Evolutionary conservation across 1,139 yeast species (phyloP).

Genomic region (Taphrina pruni): DNA sequence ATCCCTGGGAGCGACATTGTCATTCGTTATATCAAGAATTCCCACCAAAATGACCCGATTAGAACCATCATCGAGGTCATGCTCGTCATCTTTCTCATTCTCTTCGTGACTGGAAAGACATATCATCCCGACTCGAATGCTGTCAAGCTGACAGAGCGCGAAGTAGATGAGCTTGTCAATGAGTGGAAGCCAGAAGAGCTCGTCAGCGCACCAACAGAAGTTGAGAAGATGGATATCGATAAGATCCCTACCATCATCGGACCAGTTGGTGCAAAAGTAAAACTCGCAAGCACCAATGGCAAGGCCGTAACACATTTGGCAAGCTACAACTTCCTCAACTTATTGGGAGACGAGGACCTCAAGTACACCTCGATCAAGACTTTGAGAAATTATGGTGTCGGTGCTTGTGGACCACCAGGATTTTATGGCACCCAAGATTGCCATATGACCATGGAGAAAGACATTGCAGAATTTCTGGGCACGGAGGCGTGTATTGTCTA

Average conservation of each 20-base stretch:
- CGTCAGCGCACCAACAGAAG: conserved; percentile 60
- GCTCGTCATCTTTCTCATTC: conserved; percentile 79
- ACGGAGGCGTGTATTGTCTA: conserved; percentile 81
- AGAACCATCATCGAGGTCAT: conserved; percentile 82
- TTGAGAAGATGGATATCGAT: conserved; percentile 67
- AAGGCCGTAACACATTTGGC: conserved; percentile 51
- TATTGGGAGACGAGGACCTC: conserved; percentile 60
- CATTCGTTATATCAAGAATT: conserved; percentile 78
- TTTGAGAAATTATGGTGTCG: conserved; percentile 82
- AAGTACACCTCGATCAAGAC: conserved; percentile 64
- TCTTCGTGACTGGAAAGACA: conserved; percentile 81
- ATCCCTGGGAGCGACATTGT: conserved; percentile 84
- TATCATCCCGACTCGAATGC: conserved; percentile 76
- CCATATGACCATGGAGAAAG: conserved; percentile 79
- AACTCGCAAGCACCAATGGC: conserved; percentile 47
- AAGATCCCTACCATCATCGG: conserved; percentile 70
- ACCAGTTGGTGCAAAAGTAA: conserved; percentile 57
- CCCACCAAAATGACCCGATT: conserved; percentile 92
- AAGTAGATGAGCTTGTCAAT: conserved; percentile 79
- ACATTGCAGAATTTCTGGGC: conserved; percentile 73
- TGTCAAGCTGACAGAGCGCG: conserved; percentile 66
- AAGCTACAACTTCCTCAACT: conserved; percentile 65
- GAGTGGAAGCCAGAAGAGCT: conserved; percentile 94
- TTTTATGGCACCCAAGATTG: conserved; percentile 96
- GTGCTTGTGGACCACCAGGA: conserved; percentile 98